Percentiles rank a stretch among this genome's conserved stretches.
phyloP scores from a whole-genome alignment of 306 rosid genomes.

The Lathyrus sativus region DNA sequence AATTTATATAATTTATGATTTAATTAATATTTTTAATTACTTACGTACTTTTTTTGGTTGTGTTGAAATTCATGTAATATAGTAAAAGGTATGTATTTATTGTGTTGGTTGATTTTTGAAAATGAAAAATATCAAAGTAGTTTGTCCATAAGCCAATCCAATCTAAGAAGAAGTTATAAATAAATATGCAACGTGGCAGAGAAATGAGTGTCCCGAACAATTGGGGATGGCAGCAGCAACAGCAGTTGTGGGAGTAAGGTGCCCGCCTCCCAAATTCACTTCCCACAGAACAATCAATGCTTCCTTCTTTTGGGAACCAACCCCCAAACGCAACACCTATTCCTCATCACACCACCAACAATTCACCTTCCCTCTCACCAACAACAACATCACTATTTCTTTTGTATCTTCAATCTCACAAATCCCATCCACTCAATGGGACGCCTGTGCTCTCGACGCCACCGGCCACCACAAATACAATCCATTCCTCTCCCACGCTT shows the following conservation, averaged over 20 bases:
- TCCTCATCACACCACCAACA: constrained; percentile 38
- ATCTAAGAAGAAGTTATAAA: background rate
- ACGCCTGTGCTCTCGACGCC: constrained; percentile 72
- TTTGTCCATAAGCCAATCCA: background rate
- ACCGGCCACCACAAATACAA: constrained; percentile 67
- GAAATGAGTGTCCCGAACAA: background rate
- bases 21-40: too few species aligned
- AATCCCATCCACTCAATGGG: constrained; percentile 73
- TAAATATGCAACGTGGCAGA: background rate
- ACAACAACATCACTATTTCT: constrained; percentile 46
- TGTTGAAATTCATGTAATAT: too few species aligned
- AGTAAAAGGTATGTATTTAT: too few species aligned
- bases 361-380: constrained; percentile 47
- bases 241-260: background rate
- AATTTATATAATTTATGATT: too few species aligned
- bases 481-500: constrained; percentile 80
- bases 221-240: background rate
- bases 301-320: background rate
- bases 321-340: background rate
- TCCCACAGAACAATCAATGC: background rate
- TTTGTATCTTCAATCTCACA: constrained; percentile 75
- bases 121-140: too few species aligned
- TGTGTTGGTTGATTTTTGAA: too few species aligned
- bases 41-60: too few species aligned
- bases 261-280: background rate